phyloP scores from a whole-genome alignment of 306 rosid species.

The Hippophae gyantsensis region DNA sequence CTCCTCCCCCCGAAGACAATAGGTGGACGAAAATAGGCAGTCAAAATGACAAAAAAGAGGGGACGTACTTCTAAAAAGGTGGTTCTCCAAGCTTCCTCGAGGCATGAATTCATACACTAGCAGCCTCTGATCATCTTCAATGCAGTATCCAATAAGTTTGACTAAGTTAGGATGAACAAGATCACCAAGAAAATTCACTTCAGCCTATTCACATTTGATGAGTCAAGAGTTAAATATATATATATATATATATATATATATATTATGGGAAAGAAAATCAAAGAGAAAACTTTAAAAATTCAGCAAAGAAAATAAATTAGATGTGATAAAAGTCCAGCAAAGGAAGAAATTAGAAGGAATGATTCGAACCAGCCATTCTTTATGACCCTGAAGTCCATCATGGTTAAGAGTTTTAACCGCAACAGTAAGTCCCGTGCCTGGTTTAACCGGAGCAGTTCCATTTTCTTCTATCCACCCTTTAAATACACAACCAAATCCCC shows the following conservation, averaged over 20 bases:
- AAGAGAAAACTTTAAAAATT: neutral
- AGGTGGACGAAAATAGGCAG: constrained; percentile 1
- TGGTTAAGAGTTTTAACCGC: constrained; percentile 96
- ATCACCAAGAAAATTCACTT: constrained; percentile 89
- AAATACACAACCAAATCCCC: constrained; percentile 98
- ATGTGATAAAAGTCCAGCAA: neutral
- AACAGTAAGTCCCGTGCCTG: constrained; percentile 98
- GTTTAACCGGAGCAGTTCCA: constrained; percentile 97
- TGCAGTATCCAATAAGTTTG: constrained; percentile 91
- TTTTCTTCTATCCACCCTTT: constrained; percentile 99
- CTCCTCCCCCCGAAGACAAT: neutral
- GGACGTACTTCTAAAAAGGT: constrained; percentile 84
- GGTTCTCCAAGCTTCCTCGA: constrained; percentile 96
- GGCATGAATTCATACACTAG: constrained; percentile 96
- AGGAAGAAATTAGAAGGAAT: constrained; percentile 10
- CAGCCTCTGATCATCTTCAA: constrained; percentile 90
- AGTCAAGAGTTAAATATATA: constrained; percentile 1
- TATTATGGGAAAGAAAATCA: neutral
- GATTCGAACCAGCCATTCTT: constrained; percentile 95
- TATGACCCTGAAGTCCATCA: constrained; percentile 98
- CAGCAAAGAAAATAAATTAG: neutral
- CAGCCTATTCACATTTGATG: constrained; percentile 56
- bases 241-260: neutral
- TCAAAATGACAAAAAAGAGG: constrained; percentile 2
- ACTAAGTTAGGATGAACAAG: constrained; percentile 83